phyloP scores from a whole-genome alignment of 2,329 filamentous ascomycete species.

The Paraconiothyrium sp. region DNA sequence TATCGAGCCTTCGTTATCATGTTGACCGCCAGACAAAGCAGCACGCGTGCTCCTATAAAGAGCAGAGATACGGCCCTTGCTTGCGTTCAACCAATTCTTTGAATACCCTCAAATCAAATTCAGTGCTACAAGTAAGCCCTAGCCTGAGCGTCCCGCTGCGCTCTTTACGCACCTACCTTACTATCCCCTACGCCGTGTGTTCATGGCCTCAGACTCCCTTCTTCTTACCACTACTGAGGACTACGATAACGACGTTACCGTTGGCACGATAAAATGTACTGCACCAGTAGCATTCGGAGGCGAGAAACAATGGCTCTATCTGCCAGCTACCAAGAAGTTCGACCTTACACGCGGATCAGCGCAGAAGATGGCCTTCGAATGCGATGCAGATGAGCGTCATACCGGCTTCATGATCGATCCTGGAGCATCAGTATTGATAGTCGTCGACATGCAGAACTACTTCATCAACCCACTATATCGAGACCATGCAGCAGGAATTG shows the following conservation, averaged over 20 bases:
- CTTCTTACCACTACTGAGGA: conserved; percentile 26
- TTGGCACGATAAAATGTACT: conserved; percentile 46
- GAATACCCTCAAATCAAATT: background rate
- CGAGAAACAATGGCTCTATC: conserved; percentile 54
- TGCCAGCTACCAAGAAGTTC: conserved; percentile 53
- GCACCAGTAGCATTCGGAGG: conserved; percentile 54
- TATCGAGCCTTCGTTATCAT: conserved; percentile 9
- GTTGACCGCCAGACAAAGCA: background rate
- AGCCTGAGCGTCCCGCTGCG: background rate
- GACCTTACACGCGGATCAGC: conserved; percentile 51
- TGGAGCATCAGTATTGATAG: conserved; percentile 49
- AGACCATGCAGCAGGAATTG: conserved; percentile 40
- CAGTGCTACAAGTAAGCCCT: background rate
- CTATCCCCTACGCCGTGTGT: background rate
- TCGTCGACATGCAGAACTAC: conserved; percentile 58
- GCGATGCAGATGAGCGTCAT: conserved; percentile 52
- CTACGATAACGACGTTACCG: conserved; percentile 28
- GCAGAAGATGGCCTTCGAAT: conserved; percentile 51
- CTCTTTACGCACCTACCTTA: background rate
- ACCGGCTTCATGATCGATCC: conserved; percentile 54
- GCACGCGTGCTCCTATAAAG: background rate
- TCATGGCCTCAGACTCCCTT: conserved; percentile 17
- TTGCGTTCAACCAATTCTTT: background rate
- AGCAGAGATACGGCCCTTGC: background rate
- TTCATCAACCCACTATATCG: conserved; percentile 48